Evolutionary conservation across 2,329 filamentous ascomycete species (phyloP), one percentile per base, ranked within the genome.

Genomic region (Aspergillus pseudonomiae): DNA sequence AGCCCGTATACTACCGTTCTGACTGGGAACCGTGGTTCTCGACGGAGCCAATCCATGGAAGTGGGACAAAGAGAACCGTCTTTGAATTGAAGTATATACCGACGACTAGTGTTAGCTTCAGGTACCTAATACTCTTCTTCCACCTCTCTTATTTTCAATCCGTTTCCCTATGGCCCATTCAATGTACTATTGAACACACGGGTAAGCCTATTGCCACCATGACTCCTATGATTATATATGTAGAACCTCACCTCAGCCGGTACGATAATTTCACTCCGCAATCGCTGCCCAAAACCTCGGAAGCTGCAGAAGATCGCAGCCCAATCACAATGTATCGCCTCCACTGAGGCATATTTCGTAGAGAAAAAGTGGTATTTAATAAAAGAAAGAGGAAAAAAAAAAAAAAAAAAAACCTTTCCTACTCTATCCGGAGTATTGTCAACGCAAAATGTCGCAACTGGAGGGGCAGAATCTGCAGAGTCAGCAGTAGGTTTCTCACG

Each of bases 271-370:
- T 32, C 34, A 57, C 45, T 46, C 55, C 55, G 55, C 28, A 32
- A 10, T 60, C 32, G 58, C 48, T 50, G 58, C 58, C 58, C 58
- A 60, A 59, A 34, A 45, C 46, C 50, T 41, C 58, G 58, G 46
- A 28, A 45, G 24, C 16, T 39, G 32, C 52, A 50, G 57, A 59
- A 46, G 39, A 48, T 52, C 43, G 48, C 58, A 48, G 58, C 58
- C 58, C 58, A 54, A 60, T 60, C 58, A 60, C n/a, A 52, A 41
- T 52, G 32, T 28, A 55, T 55, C 21, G 32, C 52, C 52, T 55
- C 52, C 52, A 55, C 52, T 55, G 52, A 55, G 52, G 52, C 19
- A 55, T 55, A 55, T 55, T 55, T 54, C n/a, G 21, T 39, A 39
- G 26, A 7, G 4, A 53, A 28, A 36, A 16, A 28, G 34, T 21